Evolutionary conservation across 2,329 filamentous ascomycete species (phyloP).

Genomic region (Xylaria sp.): DNA sequence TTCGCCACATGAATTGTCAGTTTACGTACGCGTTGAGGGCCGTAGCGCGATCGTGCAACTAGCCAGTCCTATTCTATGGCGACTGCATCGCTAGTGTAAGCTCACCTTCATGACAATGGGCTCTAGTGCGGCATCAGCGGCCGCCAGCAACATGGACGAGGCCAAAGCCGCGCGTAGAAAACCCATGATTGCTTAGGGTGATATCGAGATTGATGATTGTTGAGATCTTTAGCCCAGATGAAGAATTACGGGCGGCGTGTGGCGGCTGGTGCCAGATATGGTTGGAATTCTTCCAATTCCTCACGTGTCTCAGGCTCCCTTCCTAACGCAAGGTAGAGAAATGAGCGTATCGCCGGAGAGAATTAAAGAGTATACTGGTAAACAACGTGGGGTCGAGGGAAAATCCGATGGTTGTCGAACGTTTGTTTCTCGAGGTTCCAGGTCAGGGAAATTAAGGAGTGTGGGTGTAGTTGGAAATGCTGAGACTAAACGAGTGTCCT

Average conservation of each 20-base stretch:
- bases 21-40: neutral
- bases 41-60: too few species aligned
- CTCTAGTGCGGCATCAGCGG: slow-evolving; percentile 37
- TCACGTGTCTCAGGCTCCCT: slow-evolving; percentile 12
- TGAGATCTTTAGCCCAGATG: too few species aligned
- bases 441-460: slow-evolving; percentile 30
- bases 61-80: too few species aligned
- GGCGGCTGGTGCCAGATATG: neutral
- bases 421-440: slow-evolving; percentile 7
- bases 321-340: slow-evolving; percentile 11
- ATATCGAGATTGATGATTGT: neutral
- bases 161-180: slow-evolving; percentile 39
- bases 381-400: slow-evolving; percentile 17
- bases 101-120: slow-evolving; percentile 43
- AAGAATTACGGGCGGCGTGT: too few species aligned
- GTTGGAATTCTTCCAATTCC: slow-evolving; percentile 8
- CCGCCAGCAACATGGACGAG: slow-evolving; percentile 38
- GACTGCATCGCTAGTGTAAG: neutral
- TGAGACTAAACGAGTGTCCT: slow-evolving; percentile 27
- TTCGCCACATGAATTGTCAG: slow-evolving; percentile 6
- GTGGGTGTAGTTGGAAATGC: slow-evolving; percentile 34
- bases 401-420: slow-evolving; percentile 20
- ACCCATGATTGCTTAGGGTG: slow-evolving; percentile 31
- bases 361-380: slow-evolving; percentile 14
- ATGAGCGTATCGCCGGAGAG: neutral